Evolutionary conservation across 805 yeast species (phyloP), one percentile per base, ranked within the genome.

Genomic region (Kockiozyma suomiensis): DNA sequence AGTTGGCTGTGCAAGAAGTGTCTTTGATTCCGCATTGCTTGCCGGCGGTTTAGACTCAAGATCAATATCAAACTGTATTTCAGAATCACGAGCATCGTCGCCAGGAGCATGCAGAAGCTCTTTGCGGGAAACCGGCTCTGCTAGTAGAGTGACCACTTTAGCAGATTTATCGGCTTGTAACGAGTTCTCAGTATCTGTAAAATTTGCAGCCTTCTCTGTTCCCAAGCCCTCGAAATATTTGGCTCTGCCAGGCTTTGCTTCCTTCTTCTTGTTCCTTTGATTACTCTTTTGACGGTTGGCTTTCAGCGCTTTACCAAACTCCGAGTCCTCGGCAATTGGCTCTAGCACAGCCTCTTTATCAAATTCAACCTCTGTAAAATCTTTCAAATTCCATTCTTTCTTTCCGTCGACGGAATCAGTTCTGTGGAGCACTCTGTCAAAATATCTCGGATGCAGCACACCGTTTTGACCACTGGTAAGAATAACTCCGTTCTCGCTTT

Each of bases 401-500:
- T 13, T 10, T 26, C 23, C 21, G 53, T 15, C n/a, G 28, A 7
- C 73, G 72, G 13, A 61, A 58, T 12, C 70, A 15, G 5, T 17
- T 28, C 53, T 43, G 10, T 38, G 8, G n/a, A 75, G 72, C 2
- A 79, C 76, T 49, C 71, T 71, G 2, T 45, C 49, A 56, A 88
- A 84, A 55, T 72, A 82, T 15, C 77, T 73, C 5, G 71, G 68
- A 0, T 78, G 71, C 1, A 89, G 73, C 1, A 73, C 49, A 0
- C 96, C 96, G 7, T 78, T 65, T 69, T 83, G 79, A 1, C 96
- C 93, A 4, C 81, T 75, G 2, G 87, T 79, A 53, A 92, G 73
- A 26, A 88, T 82, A 6, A 91, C 98, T 8, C 87, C 84, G 70
- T 94, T 94, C 15, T 80, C 75, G 50, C 96, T 85, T 68, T 75